A percentile compares a stretch with the other conserved stretches of the same genome.
Evolutionary conservation across 345 rosid species (phyloP).

Genomic region (Hevea brasiliensis): DNA sequence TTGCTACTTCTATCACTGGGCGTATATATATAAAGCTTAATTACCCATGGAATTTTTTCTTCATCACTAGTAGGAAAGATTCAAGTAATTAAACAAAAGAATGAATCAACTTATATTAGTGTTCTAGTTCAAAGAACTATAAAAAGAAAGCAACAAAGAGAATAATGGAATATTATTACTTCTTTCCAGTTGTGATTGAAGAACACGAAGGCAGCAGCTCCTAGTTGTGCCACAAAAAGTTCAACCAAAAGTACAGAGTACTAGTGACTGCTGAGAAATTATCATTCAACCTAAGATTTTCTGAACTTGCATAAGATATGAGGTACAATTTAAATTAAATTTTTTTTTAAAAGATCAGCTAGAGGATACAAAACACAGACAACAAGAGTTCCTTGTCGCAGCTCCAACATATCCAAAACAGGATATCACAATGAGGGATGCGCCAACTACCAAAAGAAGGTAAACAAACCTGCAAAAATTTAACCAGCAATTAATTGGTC

Average conservation of each 20-base stretch:
- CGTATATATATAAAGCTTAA: no score
- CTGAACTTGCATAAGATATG: not conserved
- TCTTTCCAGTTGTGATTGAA: not conserved
- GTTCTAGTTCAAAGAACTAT: no score
- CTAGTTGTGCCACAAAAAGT: conserved; percentile 5
- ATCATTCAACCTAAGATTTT: not conserved
- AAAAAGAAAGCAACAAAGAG: no score
- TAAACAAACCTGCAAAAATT: conserved; percentile 1
- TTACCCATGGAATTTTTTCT: no score
- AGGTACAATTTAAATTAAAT: not conserved
- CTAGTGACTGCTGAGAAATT: not conserved
- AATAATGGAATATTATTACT: not conserved
- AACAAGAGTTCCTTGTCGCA: conserved; percentile 3
- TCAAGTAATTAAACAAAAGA: not conserved
- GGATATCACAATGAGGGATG: not conserved
- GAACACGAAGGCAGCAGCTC: not conserved
- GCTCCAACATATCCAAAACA: not conserved
- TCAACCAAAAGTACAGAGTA: not conserved
- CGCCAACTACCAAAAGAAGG: not conserved
- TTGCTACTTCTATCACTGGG: conserved; percentile 1
- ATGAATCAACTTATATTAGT: no score
- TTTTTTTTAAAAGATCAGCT: no score
- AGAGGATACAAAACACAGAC: conserved; percentile 1
- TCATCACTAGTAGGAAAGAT: no score
- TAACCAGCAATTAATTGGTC: not conserved